Conservation (phyloP, 805 yeast species). For the Wickerhamomyces alni region DNA sequence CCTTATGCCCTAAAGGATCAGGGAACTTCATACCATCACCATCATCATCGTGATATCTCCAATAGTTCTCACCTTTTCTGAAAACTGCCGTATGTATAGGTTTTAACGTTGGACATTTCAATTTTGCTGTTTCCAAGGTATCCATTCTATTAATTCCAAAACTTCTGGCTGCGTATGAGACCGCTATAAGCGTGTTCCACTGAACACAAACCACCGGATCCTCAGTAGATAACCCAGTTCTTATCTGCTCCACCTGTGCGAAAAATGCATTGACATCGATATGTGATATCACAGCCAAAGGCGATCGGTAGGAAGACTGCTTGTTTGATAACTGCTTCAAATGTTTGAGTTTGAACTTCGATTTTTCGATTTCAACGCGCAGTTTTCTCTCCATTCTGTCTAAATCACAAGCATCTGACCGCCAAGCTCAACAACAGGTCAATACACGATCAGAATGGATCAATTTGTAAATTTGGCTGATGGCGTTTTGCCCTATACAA, state of each 20-base stretch:
- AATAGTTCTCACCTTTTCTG: slow-evolving; percentile 74
- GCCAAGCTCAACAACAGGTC: too few species aligned
- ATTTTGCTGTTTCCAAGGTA: slow-evolving; percentile 54
- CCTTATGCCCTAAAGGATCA: slow-evolving; percentile 62
- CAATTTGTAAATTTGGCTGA: too few species aligned
- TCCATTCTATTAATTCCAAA: slow-evolving; percentile 82
- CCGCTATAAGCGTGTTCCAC: slow-evolving; percentile 88
- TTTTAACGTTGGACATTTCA: slow-evolving; percentile 70
- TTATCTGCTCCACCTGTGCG: slow-evolving; percentile 86
- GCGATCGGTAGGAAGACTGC: slow-evolving; percentile 48
- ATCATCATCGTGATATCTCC: slow-evolving; percentile 62
- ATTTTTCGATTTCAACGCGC: slow-evolving; percentile 1
- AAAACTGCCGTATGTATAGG: slow-evolving; percentile 93
- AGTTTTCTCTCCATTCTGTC: not conserved
- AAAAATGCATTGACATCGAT: slow-evolving; percentile 93
- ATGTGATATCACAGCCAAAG: slow-evolving; percentile 75
- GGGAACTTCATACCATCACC: slow-evolving; percentile 50
- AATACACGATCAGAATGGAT: too few species aligned
- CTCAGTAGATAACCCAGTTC: slow-evolving; percentile 55
- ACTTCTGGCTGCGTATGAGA: slow-evolving; percentile 81
- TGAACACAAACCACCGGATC: slow-evolving; percentile 94
- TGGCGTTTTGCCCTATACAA: slow-evolving; percentile 2
- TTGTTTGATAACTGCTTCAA: slow-evolving; percentile 42
- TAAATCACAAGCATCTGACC: too few species aligned
- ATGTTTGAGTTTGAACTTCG: slow-evolving; percentile 44